Conservation (phyloP, 1,284 basidiomycete species). For the Cystobasidium sp. region DNA sequence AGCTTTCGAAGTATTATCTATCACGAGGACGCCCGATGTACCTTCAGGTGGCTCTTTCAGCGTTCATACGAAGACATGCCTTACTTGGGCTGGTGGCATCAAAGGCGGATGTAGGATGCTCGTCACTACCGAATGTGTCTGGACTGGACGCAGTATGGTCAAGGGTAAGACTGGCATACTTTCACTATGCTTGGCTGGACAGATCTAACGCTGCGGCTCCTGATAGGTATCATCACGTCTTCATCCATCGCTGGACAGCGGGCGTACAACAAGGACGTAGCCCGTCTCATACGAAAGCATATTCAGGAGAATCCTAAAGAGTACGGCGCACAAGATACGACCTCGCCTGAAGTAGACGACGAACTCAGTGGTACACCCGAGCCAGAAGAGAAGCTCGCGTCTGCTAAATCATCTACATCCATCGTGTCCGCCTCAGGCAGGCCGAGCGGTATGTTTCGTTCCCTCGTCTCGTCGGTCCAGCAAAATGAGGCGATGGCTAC, state of each 20-base stretch:
- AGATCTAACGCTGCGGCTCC: neutral
- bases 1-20: conserved; percentile 75
- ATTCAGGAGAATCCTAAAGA: conserved; percentile 39
- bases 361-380: conserved; percentile 23
- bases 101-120: conserved; percentile 73
- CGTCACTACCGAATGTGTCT: conserved; percentile 90
- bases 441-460: conserved; percentile 31
- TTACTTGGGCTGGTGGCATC: conserved; percentile 82
- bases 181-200: neutral
- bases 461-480: conserved; percentile 23
- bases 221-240: conserved; percentile 29
- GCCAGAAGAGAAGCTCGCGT: neutral
- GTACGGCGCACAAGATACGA: conserved; percentile 33
- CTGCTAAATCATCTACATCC: neutral
- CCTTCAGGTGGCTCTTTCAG: conserved; percentile 88
- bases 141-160: conserved; percentile 95
- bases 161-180: conserved; percentile 61
- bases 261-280: conserved; percentile 43
- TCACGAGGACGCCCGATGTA: conserved; percentile 90
- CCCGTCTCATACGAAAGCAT: conserved; percentile 37
- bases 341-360: conserved; percentile 37
- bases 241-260: conserved; percentile 43
- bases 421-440: conserved; percentile 10
- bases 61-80: conserved; percentile 90
- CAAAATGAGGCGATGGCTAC: conserved; percentile 20